Evolutionary conservation across 495 filamentous ascomycete species (phyloP), one percentile per base, ranked within the genome.

Genomic region (Platismatia glauca): DNA sequence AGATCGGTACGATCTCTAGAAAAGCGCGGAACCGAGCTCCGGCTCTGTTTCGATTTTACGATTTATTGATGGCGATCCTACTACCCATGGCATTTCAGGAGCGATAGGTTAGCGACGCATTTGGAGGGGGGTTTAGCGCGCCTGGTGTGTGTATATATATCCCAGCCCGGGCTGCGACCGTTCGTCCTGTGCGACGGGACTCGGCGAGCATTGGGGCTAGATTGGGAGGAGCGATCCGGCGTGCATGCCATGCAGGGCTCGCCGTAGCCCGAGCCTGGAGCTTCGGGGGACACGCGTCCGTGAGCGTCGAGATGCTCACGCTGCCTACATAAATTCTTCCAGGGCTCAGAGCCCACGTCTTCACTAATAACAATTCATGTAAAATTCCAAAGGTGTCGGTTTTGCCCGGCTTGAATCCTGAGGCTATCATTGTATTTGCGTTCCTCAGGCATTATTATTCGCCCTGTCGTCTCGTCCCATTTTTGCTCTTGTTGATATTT

Each of bases 251-350:
- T 5, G 15, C 6, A 48, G 44, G 48, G 48, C 27, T 52, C 27
- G 48, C 48, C 48, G 48, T 52, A 52, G 48, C 48, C 48, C 48
- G 13, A 52, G 48, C 48, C 48, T 52, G 48, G 48, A 29, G 48
- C 48, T 52, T 52, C 48, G 48, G 48, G 48, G 27, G 0, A 27
- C 8, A 27, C 4, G 48, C 12, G 24, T 0, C 11, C 24, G 7
- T 52, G 48, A 18, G 48, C 48, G 31, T 52, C 4, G 12, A 20
- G 24, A 31, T 15, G 48, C 48, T 52, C 48, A 31, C 24, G 18
- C 48, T 27, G 4, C 3, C 38, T 39, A 52, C 7, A 29, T 48
- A 27, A 13, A 52, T 29, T 52, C 15, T 15, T 16, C 9, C 6
- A 31, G 24, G 48, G 27, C 18, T 31, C 48, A 24, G 22, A 22